These are phyloP conservation scores for Euphorbia celastroides DNA, from an alignment of 441 rosid species.

Conservation along the genomic window DNA sequence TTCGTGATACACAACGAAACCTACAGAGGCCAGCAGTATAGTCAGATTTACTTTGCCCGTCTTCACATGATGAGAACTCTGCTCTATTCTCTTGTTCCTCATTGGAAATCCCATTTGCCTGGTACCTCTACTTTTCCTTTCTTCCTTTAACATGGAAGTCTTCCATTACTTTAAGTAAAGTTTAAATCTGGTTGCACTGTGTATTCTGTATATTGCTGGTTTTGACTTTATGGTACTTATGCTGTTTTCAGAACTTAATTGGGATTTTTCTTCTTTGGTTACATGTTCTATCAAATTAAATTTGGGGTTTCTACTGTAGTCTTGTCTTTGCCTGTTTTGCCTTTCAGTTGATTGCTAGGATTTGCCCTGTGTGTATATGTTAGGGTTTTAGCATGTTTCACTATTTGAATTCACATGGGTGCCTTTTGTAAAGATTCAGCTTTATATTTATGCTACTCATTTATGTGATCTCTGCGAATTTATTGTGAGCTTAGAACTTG, in stretches of 20 bases:
- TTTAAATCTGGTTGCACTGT: conserved; percentile 5
- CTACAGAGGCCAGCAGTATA: conserved; percentile 89
- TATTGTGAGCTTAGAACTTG: background rate
- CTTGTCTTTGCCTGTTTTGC: background rate
- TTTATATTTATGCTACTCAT: too few species aligned
- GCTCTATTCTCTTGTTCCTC: conserved; percentile 70
- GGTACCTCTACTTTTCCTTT: conserved; percentile 29
- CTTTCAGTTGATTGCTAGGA: conserved; percentile 6
- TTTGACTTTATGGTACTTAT: background rate
- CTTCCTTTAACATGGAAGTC: background rate
- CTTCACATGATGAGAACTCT: conserved; percentile 74
- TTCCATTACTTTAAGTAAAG: background rate
- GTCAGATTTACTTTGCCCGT: conserved; percentile 92
- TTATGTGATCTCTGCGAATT: background rate
- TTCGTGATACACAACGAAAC: conserved; percentile 63
- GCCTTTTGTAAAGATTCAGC: background rate
- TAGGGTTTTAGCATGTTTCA: conserved; percentile 12
- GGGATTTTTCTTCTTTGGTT: background rate
- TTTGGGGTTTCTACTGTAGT: conserved; percentile 5
- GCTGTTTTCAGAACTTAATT: background rate
- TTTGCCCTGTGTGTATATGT: conserved; percentile 4
- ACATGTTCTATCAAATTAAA: background rate
- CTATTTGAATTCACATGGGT: background rate
- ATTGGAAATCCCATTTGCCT: conserved; percentile 69
- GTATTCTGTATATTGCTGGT: background rate